Percentiles rank a stretch among this genome's conserved stretches.
These are phyloP conservation scores for Lactarius vividus DNA, from an alignment of 768 basidiomycete species.

Conservation along the genomic window DNA sequence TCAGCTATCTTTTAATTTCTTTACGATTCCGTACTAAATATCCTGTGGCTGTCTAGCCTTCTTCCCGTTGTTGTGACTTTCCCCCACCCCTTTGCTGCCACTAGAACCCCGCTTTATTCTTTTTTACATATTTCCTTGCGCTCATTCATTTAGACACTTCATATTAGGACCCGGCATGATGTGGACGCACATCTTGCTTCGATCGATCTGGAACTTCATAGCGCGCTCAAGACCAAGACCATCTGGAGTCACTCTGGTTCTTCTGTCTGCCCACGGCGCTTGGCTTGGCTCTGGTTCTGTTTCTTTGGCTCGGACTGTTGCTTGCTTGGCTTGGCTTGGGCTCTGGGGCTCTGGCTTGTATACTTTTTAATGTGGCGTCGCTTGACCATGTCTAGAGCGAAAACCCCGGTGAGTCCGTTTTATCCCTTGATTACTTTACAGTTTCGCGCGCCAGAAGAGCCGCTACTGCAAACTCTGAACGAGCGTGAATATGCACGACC, in stretches of 20 bases:
- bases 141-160: neutral
- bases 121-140: neutral
- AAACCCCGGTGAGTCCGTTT: neutral
- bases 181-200: slow-evolving; percentile 20
- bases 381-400: neutral
- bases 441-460: neutral
- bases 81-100: neutral
- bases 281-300: slow-evolving; percentile 2
- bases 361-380: neutral
- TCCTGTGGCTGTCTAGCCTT: neutral
- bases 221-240: slow-evolving; percentile 20
- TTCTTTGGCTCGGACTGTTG: neutral
- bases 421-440: neutral
- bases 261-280: slow-evolving; percentile 13
- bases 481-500: neutral
- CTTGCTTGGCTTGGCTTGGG: neutral
- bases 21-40: neutral
- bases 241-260: slow-evolving; percentile 2
- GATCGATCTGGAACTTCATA: neutral
- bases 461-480: neutral
- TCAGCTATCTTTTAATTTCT: neutral
- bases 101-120: neutral
- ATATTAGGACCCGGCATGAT: neutral
- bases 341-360: neutral
- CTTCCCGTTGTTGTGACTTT: neutral